Conservation (phyloP, 768 basidiomycete species). For the Tylopilus sp. region DNA sequence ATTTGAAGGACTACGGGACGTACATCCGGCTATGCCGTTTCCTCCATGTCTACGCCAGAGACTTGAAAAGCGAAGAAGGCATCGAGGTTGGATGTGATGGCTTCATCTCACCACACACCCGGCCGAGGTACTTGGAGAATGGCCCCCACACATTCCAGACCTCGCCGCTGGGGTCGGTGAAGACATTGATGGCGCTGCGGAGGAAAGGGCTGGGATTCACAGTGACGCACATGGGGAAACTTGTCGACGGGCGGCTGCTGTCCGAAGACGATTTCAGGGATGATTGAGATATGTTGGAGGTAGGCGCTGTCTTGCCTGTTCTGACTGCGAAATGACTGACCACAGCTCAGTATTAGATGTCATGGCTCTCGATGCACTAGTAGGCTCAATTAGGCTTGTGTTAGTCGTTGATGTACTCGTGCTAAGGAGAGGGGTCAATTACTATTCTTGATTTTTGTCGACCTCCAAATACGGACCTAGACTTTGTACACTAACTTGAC, state of each 20-base stretch:
- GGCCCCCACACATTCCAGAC: slow-evolving; percentile 25
- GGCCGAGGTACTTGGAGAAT: slow-evolving; percentile 3
- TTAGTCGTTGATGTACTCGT: too few relatives aligned
- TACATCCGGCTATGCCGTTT: slow-evolving; percentile 28
- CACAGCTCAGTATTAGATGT: too few relatives aligned
- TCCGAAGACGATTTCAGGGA: slow-evolving; percentile 8
- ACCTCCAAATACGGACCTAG: not conserved
- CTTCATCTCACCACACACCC: slow-evolving; percentile 17
- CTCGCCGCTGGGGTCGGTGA: slow-evolving; percentile 34
- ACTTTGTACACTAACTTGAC: not conserved
- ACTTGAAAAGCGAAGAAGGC: slow-evolving; percentile 5
- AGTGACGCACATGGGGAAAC: slow-evolving; percentile 40
- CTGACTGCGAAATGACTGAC: too few relatives aligned
- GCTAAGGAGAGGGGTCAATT: not conserved
- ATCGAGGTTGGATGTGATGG: slow-evolving; percentile 16
- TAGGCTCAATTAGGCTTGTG: too few relatives aligned
- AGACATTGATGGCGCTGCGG: slow-evolving; percentile 23
- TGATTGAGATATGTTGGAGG: not conserved
- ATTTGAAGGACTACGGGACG: slow-evolving; percentile 24
- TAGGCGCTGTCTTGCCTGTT: too few relatives aligned
- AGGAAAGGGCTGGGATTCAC: slow-evolving; percentile 39
- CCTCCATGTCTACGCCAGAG: slow-evolving; percentile 23
- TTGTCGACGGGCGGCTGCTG: slow-evolving; percentile 31
- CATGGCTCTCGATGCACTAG: too few relatives aligned
- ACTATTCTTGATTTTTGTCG: not conserved